Base-by-base conservation (phyloP, 2,329 filamentous ascomycete genomes). In the Zasmidium angulare region DNA sequence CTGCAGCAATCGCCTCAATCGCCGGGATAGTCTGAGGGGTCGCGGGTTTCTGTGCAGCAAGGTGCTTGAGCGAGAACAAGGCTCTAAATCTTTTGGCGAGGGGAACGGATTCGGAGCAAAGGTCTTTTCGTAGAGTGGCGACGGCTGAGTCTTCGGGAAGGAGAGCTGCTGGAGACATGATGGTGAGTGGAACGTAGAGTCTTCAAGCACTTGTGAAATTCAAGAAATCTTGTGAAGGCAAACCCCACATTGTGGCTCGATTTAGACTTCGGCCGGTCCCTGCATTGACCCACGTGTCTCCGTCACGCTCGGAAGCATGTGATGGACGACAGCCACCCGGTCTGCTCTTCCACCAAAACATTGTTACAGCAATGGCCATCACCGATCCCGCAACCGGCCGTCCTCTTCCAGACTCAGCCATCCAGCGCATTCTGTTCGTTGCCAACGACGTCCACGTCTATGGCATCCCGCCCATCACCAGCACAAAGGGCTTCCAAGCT, bases 31-130 rank as follows among this genome's bases (percentile, higher is more conserved):
- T 84, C 65, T 86, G 78, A 46, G 79, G 75, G 24, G 80, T 84
- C 0, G 84, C 76, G 10, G 84, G 83, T 40, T 82, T 75, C 65
- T 87, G 84, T 59, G 85, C 87, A 50, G 95, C 93, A 61, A 98
- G 81, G 75, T 98, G 90, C 80, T 99, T 99, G 61, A 99, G 87
- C 19, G 93, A 97, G 81, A 99, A 99, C 68, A 99, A 89, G 47
- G 95, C 93, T 69, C 95, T 91, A 79, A 98, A 99, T 64, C 95
- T 91, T 64, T 91, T 83, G 43, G 93, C 89, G 56, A 99, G 89
- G 49, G 93, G 87, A 63, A 90, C 89, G 14, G 84, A 78, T 79
- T 98, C 95, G 51, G 89, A 89, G 69, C 84, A 88, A 61, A 99
- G 86, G 60, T 88, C 89, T 71, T 89, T 84, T 71, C 91, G 88